Evolutionary conservation across 768 basidiomycete species (phyloP), one percentile per base, ranked within the genome.

Genomic region (Xerocomellus intermedius): DNA sequence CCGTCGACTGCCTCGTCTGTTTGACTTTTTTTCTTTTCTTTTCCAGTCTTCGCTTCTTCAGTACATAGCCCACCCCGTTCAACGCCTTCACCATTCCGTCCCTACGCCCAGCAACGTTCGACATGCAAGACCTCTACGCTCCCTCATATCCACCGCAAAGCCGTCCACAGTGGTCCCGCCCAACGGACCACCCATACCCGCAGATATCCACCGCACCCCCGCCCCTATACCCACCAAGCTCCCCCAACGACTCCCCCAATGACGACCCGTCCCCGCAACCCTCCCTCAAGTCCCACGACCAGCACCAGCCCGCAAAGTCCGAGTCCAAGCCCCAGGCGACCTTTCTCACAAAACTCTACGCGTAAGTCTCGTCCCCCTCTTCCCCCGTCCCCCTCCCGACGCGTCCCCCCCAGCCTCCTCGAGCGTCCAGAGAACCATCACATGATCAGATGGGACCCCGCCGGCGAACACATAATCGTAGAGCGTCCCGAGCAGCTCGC

Each of bases 281-380:
- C 42, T 24, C 66, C 41, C 53, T 66, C 46, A 74, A 72, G 60
- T 59, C 69, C 47, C 68, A 71, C n/a, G 72, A 69, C 68, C 80
- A 76, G 64, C 70, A 82, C 37, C 79, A 75, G 48, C 74, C 79
- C n/a, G 75, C 77, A 70, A 91, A 90, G 77, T 67, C 82, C 39
- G 88, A 90, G 60, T 75, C 82, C 51, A 93, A 94, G 73, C 90
- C 89, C 0, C 90, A 94, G 77, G 89, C 91, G 0, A 95, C 94
- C n/a, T 97, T 97, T 71, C 80, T 97, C 68, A 97, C 94, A 72
- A 96, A 95, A 80, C 83, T 97, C 47, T 97, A 95, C 82, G 88
- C 89, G 93, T 93, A 67, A 66, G 89, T 86, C 32, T 9, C 33
- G n/a, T 48, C 41, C 26, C 30, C 50, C 54, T n/a, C 38, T 35